Evolutionary conservation across 2,329 filamentous ascomycete species (phyloP), one percentile per base, ranked within the genome.

Genomic region (Alternaria triticina): DNA sequence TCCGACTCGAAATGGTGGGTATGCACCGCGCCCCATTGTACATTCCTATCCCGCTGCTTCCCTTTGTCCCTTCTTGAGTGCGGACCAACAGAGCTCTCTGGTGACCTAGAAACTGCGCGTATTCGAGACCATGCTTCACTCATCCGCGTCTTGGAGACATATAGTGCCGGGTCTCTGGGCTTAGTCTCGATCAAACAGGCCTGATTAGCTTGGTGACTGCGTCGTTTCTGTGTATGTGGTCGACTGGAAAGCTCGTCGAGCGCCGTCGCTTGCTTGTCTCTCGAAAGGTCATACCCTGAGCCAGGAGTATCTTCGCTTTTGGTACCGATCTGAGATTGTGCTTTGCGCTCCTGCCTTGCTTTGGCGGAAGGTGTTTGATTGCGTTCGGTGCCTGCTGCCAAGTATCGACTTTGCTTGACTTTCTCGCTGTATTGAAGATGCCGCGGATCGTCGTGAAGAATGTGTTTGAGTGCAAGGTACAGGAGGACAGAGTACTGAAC

Each of bases 71-170:
- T 49, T 23, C 49, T 30, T 22, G n/a, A 40, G 9, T 17, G 40
- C 43, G 15, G 47, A 36, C 43, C 57, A 46, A 17, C 10, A 40
- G 36, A 40, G 36, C 36, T 40, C 2, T 40, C 17, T 12, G 51
- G 59, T 10, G 46, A 33, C 33, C 27, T 44, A 10, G 47, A 60
- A 15, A 64, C 63, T 15, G 59, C n/a, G 40, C 65, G 49, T 54
- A 71, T 67, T 13, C 61, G 30, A 27, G 40, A 25, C 69, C 67
- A 71, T 25, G 63, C 69, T 52, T 71, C 65, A n/a, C 65, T 56
- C 67, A 61, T 64, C 44, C 67, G 40, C 22, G 22, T n/a, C 30
- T 44, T 61, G 5, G 60, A 63, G 9, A 63, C 25, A 33, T 55
- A 15, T 9, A 50, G 54, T n/a, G 46, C 22, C 5, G 54, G 20